A percentile compares a stretch with the other conserved stretches of the same genome.
Conservation (phyloP, 1,284 basidiomycete genomes). For the Phaffia rhodozyma region DNA sequence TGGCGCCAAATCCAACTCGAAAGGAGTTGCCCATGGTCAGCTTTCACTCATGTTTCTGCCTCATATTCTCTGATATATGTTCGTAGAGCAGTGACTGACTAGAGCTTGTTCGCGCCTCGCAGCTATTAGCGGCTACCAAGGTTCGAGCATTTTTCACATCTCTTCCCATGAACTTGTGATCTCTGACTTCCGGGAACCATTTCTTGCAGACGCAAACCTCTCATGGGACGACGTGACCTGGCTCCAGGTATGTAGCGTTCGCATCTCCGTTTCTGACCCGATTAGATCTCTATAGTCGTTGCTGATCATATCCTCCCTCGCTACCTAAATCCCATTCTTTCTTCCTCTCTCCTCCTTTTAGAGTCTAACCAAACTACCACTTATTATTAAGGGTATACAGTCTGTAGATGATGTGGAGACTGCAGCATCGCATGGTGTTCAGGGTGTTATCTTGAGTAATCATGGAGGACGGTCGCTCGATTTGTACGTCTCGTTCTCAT, state of each 20-base stretch:
- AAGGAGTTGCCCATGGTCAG: slow-evolving; percentile 26
- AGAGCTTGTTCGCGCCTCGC: not conserved
- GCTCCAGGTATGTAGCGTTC: slow-evolving; percentile 20
- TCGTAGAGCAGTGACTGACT: not conserved
- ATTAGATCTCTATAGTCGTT: too few relatives aligned
- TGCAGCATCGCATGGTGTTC: slow-evolving; percentile 40
- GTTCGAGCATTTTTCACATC: slow-evolving; percentile 23
- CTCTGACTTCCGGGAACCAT: not conserved
- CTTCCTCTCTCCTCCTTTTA: not conserved
- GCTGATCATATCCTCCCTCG: not conserved
- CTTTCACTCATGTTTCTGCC: not conserved
- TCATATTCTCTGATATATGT: not conserved
- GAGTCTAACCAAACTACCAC: slow-evolving; percentile 37
- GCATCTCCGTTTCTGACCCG: too few relatives aligned
- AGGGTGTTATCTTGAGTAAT: slow-evolving; percentile 39
- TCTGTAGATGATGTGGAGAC: slow-evolving; percentile 42
- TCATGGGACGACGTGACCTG: slow-evolving; percentile 23
- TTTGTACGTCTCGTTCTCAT: slow-evolving; percentile 26
- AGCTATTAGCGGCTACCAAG: slow-evolving; percentile 32
- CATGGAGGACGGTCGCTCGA: slow-evolving; percentile 40
- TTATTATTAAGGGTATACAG: slow-evolving; percentile 43
- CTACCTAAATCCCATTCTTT: not conserved
- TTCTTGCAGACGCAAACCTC: slow-evolving; percentile 17
- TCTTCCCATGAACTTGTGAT: not conserved
- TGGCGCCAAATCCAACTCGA: slow-evolving; percentile 19